Conservation (phyloP, 768 basidiomycete genomes). For the Xerocomellus amylosporus region DNA sequence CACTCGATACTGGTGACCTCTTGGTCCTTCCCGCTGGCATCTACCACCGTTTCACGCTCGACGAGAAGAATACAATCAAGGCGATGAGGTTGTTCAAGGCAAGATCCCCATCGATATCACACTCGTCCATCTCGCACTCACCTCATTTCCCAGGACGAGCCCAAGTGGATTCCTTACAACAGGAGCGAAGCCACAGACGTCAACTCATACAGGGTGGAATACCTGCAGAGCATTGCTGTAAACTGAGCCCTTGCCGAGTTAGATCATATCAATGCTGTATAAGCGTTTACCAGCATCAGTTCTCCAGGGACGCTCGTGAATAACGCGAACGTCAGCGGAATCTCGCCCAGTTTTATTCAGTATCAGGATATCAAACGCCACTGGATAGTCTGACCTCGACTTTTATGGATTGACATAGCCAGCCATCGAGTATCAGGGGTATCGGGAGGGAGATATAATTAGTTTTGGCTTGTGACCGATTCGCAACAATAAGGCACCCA, state of each 20-base stretch:
- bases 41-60: conserved; percentile 93
- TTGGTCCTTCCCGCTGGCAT: conserved; percentile 87
- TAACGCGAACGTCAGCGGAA: not conserved
- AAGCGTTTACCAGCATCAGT: not conserved
- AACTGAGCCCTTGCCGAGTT: conserved; percentile 8
- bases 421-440: too few species aligned
- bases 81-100: conserved; percentile 87
- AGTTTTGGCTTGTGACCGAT: too few species aligned
- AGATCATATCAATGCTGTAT: not conserved
- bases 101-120: conserved; percentile 6
- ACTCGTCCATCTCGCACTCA: not conserved
- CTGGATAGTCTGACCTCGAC: too few species aligned
- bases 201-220: conserved; percentile 61
- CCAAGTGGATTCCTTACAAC: conserved; percentile 84
- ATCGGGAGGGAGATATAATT: too few species aligned
- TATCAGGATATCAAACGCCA: too few species aligned
- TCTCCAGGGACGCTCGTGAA: not conserved
- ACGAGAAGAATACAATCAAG: conserved; percentile 67
- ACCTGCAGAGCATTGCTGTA: conserved; percentile 51
- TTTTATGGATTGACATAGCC: too few species aligned
- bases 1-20: conserved; percentile 75
- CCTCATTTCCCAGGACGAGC: conserved; percentile 63
- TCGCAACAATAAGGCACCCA: conserved; percentile 31
- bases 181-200: conserved; percentile 58
- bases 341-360: too few species aligned